Evolutionary conservation across 257 asterid genomes (phyloP).

Genomic region (Capsicum rhomboideum): DNA sequence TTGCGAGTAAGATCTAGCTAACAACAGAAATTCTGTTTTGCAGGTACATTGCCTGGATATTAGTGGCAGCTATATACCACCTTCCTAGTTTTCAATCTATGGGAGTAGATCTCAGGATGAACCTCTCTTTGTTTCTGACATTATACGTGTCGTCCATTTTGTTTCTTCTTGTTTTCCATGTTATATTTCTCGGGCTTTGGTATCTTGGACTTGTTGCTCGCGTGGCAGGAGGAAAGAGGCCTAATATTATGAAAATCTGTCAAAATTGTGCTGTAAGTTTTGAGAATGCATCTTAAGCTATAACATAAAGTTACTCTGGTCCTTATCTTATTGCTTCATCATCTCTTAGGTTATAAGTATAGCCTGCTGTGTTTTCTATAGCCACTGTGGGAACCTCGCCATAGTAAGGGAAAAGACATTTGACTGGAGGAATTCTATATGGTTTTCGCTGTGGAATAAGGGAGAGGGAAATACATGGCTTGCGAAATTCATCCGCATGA

Average conservation of each 20-base stretch:
- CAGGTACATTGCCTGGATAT: constrained; percentile 94
- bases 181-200: constrained; percentile 88
- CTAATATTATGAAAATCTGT: constrained; percentile 68
- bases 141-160: constrained; percentile 76
- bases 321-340: constrained; percentile 38
- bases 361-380: constrained; percentile 99
- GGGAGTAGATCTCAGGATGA: constrained; percentile 99
- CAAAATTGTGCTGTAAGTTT: constrained; percentile 94
- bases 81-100: constrained; percentile 98
- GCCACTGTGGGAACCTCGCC: constrained; percentile 98
- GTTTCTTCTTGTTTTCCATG: constrained; percentile 91
- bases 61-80: constrained; percentile 91
- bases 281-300: constrained; percentile 12
- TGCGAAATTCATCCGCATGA: constrained; percentile 73
- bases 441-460: constrained; percentile 79
- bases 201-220: constrained; percentile 95
- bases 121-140: constrained; percentile 83
- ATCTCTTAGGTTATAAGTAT: constrained; percentile 89
- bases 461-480: constrained; percentile 82
- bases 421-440: constrained; percentile 59
- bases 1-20: background rate
- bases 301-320: constrained; percentile 9
- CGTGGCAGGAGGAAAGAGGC: constrained; percentile 92
- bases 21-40: constrained; percentile 6
- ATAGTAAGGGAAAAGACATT: constrained; percentile 54